Conservation (phyloP, 2,329 filamentous ascomycete genomes). For the Colletotrichum tofieldiae region DNA sequence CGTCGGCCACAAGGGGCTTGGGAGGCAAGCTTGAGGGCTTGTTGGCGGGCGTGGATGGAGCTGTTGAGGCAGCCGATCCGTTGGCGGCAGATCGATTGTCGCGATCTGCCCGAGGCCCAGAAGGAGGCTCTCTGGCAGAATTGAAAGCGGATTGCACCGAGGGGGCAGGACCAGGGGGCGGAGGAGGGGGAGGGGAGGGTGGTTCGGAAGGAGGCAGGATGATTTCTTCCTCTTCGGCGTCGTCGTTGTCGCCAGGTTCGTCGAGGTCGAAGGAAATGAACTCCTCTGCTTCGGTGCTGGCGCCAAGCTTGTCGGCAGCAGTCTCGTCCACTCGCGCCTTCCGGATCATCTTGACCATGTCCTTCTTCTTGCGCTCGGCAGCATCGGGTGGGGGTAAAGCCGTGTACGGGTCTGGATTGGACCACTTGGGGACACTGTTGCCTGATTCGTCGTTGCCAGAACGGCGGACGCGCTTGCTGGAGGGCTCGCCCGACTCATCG, state of each 20-base stretch:
- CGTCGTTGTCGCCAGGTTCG: constrained; percentile 62
- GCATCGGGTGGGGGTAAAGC: constrained; percentile 83
- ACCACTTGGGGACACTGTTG: constrained; percentile 82
- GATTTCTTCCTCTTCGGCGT: constrained; percentile 50
- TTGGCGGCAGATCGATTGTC: constrained; percentile 12
- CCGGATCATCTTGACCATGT: constrained; percentile 92
- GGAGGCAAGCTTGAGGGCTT: constrained; percentile 45
- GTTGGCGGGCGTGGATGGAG: constrained; percentile 44
- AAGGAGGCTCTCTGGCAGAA: constrained; percentile 4
- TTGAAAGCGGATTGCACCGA: background rate
- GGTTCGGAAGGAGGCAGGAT: constrained; percentile 39
- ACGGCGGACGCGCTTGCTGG: constrained; percentile 60
- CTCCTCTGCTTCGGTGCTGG: constrained; percentile 77
- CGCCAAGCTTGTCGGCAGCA: constrained; percentile 61
- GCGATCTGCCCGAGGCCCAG: constrained; percentile 25
- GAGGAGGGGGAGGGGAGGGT: constrained; percentile 36
- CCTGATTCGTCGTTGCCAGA: constrained; percentile 53
- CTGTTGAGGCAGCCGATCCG: constrained; percentile 44
- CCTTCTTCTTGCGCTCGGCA: constrained; percentile 80
- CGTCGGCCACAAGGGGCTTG: constrained; percentile 50
- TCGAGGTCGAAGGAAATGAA: constrained; percentile 90
- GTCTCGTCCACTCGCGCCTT: constrained; percentile 81
- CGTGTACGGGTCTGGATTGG: constrained; percentile 95
- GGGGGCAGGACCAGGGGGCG: constrained; percentile 21
- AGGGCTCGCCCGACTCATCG: constrained; percentile 58